phyloP scores from a whole-genome alignment of 257 asterid genomes.

The Verbena officinalis region DNA sequence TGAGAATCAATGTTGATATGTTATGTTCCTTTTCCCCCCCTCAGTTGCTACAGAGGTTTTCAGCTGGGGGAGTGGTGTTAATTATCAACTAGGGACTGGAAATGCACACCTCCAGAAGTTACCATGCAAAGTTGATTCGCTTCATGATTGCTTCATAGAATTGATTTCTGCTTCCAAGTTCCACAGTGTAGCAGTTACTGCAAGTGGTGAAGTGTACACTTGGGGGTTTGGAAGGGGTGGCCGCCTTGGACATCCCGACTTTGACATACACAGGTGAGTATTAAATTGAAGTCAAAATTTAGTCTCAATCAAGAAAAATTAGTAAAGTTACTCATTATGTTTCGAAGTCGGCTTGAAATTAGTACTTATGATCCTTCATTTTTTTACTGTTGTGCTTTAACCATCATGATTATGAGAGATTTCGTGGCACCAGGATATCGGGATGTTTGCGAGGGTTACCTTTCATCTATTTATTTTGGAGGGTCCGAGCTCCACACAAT shows the following conservation, averaged over 20 bases:
- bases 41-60: constrained; percentile 86
- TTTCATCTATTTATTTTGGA: neutral
- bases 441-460: neutral
- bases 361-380: constrained; percentile 9
- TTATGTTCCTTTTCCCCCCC: constrained; percentile 17
- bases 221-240: constrained; percentile 99
- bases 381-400: constrained; percentile 11
- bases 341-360: constrained; percentile 1
- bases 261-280: constrained; percentile 90
- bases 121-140: constrained; percentile 95
- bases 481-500: neutral
- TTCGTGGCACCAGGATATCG: neutral
- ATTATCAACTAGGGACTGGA: constrained; percentile 99
- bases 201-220: constrained; percentile 84
- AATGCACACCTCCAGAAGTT: constrained; percentile 93
- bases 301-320: neutral
- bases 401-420: neutral
- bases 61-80: constrained; percentile 99
- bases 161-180: constrained; percentile 86
- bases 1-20: constrained; percentile 25
- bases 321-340: neutral
- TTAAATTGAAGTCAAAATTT: neutral
- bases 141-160: constrained; percentile 71
- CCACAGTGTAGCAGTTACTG: constrained; percentile 93
- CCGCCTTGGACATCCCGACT: constrained; percentile 97